Evolutionary conservation across 116 monocot genomes (phyloP).

Genomic region (Trichopus zeylanicus): DNA sequence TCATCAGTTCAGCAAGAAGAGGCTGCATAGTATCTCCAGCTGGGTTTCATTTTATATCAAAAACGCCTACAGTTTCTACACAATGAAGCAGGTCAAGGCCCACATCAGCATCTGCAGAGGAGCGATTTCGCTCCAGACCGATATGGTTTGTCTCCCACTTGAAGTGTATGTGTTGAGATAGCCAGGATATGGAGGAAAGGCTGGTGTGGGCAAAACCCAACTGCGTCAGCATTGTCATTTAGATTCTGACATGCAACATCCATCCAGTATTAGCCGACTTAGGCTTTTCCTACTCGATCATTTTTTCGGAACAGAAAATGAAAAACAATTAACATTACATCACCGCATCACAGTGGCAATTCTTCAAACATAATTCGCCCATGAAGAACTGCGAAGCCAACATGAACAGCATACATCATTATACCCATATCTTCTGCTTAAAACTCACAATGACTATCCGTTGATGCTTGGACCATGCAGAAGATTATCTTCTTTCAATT

Average conservation of each 20-base stretch:
- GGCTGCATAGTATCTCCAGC: slow-evolving; percentile 13
- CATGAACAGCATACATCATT: no score
- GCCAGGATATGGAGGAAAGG: slow-evolving; percentile 54
- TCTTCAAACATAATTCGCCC: no score
- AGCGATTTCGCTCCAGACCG: slow-evolving; percentile 76
- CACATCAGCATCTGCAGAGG: slow-evolving; percentile 25
- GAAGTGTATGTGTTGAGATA: slow-evolving; percentile 79
- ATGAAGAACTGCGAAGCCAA: no score
- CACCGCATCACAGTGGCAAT: no score
- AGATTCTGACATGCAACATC: slow-evolving; percentile 48
- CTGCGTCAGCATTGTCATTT: slow-evolving; percentile 80
- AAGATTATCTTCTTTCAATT: no score
- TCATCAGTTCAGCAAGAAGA: slow-evolving; percentile 73
- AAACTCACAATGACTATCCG: no score
- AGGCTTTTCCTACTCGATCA: no score
- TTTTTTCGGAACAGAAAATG: no score
- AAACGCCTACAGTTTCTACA: slow-evolving; percentile 54
- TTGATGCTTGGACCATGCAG: no score
- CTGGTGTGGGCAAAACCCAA: slow-evolving; percentile 69
- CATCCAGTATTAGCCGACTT: no score
- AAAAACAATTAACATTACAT: no score
- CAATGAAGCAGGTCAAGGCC: slow-evolving; percentile 47
- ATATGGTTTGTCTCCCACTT: slow-evolving; percentile 40
- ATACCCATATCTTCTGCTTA: no score
- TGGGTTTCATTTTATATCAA: slow-evolving; percentile 85